Evolutionary conservation across 192 early-diverging fungal genomes (phyloP).

Genomic region (Linderina pennispora): DNA sequence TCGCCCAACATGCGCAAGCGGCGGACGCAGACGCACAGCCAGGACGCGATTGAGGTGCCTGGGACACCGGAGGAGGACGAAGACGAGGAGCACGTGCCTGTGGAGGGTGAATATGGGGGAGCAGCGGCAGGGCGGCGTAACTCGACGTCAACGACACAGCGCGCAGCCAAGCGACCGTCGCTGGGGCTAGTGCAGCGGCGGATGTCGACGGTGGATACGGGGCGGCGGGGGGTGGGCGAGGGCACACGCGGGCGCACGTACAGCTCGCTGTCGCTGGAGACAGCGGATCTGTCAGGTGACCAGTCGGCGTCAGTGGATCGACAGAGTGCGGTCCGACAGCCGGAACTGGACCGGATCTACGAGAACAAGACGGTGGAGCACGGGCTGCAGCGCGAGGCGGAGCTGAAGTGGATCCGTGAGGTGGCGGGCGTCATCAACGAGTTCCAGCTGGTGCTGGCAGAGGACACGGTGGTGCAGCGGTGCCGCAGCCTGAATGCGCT

Average conservation of each 20-base stretch:
- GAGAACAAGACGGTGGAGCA: conserved; percentile 37
- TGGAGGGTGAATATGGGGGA: conserved; percentile 2
- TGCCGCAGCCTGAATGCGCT: conserved; percentile 38
- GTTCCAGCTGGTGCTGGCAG: conserved; percentile 22
- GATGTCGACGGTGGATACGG: too few relatives aligned
- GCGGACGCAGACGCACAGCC: background rate
- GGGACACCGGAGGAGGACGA: too few relatives aligned
- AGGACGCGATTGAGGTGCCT: too few relatives aligned
- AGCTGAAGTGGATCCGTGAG: conserved; percentile 44
- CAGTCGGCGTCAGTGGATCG: conserved; percentile 2
- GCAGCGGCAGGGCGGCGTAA: too few relatives aligned
- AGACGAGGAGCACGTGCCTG: conserved; percentile 1
- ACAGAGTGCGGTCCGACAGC: conserved; percentile 1
- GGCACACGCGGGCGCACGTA: too few relatives aligned
- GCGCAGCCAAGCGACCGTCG: conserved; percentile 24
- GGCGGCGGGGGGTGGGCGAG: too few relatives aligned
- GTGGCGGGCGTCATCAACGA: conserved; percentile 25
- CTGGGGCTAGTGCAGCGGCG: conserved; percentile 33
- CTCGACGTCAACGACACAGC: too few relatives aligned
- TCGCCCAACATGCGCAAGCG: conserved; percentile 24
- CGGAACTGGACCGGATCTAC: conserved; percentile 27
- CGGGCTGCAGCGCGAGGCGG: conserved; percentile 42
- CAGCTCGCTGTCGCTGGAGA: background rate
- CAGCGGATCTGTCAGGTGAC: background rate
- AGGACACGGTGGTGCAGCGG: conserved; percentile 25